A percentile compares a stretch with the other conserved stretches of the same genome.
Conservation (phyloP, 2,329 filamentous ascomycete species). For the Sphaerostilbella broomeana region DNA sequence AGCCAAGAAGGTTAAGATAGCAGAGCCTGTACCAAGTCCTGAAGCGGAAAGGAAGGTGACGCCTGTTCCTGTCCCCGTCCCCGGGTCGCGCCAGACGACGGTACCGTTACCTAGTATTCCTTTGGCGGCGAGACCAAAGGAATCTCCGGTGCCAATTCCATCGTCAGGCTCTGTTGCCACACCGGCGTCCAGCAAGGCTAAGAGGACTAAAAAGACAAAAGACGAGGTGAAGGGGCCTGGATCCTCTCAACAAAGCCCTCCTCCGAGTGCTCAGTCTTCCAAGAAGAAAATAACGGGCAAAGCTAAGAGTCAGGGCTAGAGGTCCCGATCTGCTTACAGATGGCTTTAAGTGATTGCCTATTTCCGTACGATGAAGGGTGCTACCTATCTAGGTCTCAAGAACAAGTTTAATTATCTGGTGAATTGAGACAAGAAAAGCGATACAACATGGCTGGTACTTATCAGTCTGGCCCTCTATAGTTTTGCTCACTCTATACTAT, state of each 20-base stretch:
- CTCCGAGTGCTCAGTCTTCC: constrained; percentile 16
- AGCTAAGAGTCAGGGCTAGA: constrained; percentile 9
- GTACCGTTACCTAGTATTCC: constrained; percentile 33
- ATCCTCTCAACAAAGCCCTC: constrained; percentile 15
- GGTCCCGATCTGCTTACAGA: not conserved
- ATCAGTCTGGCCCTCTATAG: no score
- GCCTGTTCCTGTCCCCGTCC: constrained; percentile 26
- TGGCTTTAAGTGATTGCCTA: constrained; percentile 5
- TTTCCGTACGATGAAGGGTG: no score
- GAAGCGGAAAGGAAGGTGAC: no score
- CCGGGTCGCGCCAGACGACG: constrained; percentile 23
- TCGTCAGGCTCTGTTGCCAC: constrained; percentile 13
- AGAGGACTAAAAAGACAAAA: constrained; percentile 27
- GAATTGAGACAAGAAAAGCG: no score
- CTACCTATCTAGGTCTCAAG: no score
- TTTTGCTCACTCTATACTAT: no score
- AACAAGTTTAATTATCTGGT: no score
- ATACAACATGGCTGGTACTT: no score
- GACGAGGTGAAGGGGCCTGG: constrained; percentile 17
- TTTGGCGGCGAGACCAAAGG: constrained; percentile 22
- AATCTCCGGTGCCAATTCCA: constrained; percentile 21
- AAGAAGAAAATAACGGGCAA: constrained; percentile 11
- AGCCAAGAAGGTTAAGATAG: constrained; percentile 17
- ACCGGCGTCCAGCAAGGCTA: constrained; percentile 20
- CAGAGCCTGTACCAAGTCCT: constrained; percentile 20